Conservation (phyloP, 2,329 filamentous ascomycete genomes). For the Pochonia chlamydosporia region DNA sequence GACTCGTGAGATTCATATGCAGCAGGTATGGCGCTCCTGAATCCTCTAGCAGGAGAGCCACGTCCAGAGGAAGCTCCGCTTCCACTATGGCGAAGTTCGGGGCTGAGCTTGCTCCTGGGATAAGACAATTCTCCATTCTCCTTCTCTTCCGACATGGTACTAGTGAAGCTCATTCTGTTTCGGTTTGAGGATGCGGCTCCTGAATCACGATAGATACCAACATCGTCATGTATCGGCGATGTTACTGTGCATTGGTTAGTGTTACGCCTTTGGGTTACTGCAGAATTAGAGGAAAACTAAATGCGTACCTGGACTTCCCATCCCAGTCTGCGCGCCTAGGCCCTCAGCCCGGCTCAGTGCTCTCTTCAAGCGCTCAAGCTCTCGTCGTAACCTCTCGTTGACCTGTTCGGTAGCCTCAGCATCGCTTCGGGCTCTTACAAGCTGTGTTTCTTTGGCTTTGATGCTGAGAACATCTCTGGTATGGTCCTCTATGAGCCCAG, state of each 20-base stretch:
- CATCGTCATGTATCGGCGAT: slow-evolving; percentile 53
- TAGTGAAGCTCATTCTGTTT: slow-evolving; percentile 57
- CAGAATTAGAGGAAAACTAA: neutral
- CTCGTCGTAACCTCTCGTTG: slow-evolving; percentile 76
- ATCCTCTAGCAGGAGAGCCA: slow-evolving; percentile 54
- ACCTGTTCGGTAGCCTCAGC: slow-evolving; percentile 82
- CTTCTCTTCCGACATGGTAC: slow-evolving; percentile 68
- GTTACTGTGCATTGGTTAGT: slow-evolving; percentile 28
- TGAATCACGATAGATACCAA: slow-evolving; percentile 53
- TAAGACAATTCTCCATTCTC: slow-evolving; percentile 58
- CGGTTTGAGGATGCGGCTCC: slow-evolving; percentile 32
- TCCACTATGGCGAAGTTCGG: slow-evolving; percentile 47
- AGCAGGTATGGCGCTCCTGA: slow-evolving; percentile 30
- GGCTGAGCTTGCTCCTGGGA: slow-evolving; percentile 46
- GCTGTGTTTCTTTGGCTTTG: slow-evolving; percentile 96
- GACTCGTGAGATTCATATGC: slow-evolving; percentile 28
- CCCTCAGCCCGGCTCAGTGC: slow-evolving; percentile 63
- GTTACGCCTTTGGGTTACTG: neutral
- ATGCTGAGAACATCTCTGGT: slow-evolving; percentile 92
- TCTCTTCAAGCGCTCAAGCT: slow-evolving; percentile 89
- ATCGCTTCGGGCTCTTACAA: slow-evolving; percentile 86
- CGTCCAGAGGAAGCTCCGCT: slow-evolving; percentile 48
- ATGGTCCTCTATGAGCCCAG: slow-evolving; percentile 93
- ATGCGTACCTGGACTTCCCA: slow-evolving; percentile 30
- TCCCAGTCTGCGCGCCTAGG: slow-evolving; percentile 31